Evolutionary conservation across 75 land plant species (phyloP).

Genomic region (Chamaecyparis obtusa): DNA sequence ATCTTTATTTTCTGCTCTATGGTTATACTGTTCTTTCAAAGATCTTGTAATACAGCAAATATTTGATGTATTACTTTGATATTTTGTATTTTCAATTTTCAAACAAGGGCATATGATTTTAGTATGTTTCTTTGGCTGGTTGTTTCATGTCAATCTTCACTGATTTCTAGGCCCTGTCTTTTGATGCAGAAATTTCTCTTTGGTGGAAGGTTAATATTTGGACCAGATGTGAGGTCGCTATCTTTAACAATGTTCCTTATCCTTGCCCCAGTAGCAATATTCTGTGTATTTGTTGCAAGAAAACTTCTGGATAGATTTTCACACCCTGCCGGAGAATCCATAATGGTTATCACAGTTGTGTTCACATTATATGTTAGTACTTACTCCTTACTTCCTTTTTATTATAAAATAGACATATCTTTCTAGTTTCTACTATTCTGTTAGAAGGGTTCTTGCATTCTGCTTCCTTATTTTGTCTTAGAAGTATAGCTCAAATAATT

Average conservation of each 20-base stretch:
- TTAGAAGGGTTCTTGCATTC: background rate
- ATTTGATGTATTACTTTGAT: background rate
- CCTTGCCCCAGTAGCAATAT: slow-evolving; percentile 46
- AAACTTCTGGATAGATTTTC: slow-evolving; percentile 44
- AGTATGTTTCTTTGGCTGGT: background rate
- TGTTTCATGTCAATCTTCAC: background rate
- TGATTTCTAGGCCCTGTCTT: background rate
- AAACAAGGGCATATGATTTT: background rate
- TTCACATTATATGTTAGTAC: slow-evolving; percentile 48
- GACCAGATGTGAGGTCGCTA: slow-evolving; percentile 79
- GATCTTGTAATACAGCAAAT: background rate
- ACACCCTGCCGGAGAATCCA: slow-evolving; percentile 27
- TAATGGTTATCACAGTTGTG: slow-evolving; percentile 43
- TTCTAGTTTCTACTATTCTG: background rate
- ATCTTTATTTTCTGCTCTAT: background rate
- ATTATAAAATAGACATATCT: background rate
- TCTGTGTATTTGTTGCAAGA: slow-evolving; percentile 68
- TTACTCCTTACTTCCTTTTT: slow-evolving; percentile 1
- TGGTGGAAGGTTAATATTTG: slow-evolving; percentile 67
- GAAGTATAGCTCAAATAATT: slow-evolving; percentile 1
- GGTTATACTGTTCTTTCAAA: background rate
- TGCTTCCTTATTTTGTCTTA: background rate
- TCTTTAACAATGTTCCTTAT: slow-evolving; percentile 59
- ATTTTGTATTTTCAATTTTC: background rate
- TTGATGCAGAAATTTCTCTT: slow-evolving; percentile 63